These are phyloP conservation scores for Wallemia ichthyophaga DNA, from an alignment of 1,284 basidiomycete species.

Conservation along the genomic window DNA sequence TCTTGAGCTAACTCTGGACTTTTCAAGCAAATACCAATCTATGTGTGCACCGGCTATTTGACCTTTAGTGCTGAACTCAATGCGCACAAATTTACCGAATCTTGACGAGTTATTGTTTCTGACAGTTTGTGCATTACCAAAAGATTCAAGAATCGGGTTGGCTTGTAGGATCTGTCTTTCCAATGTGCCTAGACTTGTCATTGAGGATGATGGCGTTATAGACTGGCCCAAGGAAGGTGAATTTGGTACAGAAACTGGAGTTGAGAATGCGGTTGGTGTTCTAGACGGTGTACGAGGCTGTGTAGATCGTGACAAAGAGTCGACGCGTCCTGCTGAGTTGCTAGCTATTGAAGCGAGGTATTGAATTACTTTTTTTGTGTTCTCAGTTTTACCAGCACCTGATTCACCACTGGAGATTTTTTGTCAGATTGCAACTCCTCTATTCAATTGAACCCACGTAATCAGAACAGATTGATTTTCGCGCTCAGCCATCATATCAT, in stretches of 20 bases:
- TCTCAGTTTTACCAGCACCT: slow-evolving; percentile 96
- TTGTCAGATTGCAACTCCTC: neutral
- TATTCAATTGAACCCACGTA: slow-evolving; percentile 30
- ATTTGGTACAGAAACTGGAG: neutral
- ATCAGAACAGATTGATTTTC: slow-evolving; percentile 96
- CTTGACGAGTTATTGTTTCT: slow-evolving; percentile 97
- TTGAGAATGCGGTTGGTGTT: slow-evolving; percentile 3
- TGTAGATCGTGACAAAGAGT: slow-evolving; percentile 1
- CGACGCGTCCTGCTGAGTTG: slow-evolving; percentile 22
- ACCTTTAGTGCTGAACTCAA: slow-evolving; percentile 74
- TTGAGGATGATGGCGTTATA: slow-evolving; percentile 13
- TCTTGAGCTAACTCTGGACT: slow-evolving; percentile 73
- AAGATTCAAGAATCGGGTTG: slow-evolving; percentile 90
- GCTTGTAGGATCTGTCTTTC: slow-evolving; percentile 94
- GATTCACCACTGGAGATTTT: slow-evolving; percentile 50
- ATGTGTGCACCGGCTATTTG: slow-evolving; percentile 95
- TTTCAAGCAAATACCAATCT: slow-evolving; percentile 96
- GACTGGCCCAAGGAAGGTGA: neutral
- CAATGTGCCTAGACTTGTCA: slow-evolving; percentile 47
- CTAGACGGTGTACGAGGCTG: neutral
- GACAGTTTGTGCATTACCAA: slow-evolving; percentile 96
- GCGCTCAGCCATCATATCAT: slow-evolving; percentile 87
- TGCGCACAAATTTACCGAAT: slow-evolving; percentile 92
- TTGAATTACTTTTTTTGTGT: slow-evolving; percentile 98
- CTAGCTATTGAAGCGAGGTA: slow-evolving; percentile 92